Percentiles rank a stretch among this genome's conserved stretches.
These are phyloP conservation scores for Emergomyces pasteurianus DNA, from an alignment of 2,329 filamentous ascomycete genomes.

Conservation along the genomic window DNA sequence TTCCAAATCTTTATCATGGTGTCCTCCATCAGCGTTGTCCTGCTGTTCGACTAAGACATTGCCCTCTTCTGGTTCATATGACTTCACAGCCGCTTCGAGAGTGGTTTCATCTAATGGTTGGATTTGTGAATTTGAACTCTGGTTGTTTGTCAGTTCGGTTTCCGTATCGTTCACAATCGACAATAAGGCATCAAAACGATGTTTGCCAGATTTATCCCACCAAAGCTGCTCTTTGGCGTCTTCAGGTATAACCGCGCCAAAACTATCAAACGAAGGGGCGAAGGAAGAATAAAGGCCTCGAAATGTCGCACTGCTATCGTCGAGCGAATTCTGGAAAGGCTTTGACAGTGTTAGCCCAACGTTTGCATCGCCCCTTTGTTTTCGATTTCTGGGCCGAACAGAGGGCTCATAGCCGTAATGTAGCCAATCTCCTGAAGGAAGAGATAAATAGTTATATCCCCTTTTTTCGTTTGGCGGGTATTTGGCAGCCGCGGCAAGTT, in stretches of 20 bases:
- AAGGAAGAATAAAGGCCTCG: conserved; percentile 38
- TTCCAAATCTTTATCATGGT: conserved; percentile 30
- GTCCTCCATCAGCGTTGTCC: neutral
- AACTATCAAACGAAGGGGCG: conserved; percentile 36
- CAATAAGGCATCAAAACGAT: conserved; percentile 26
- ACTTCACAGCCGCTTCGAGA: conserved; percentile 32
- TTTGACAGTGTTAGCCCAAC: neutral
- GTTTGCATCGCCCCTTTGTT: neutral
- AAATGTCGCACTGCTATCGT: conserved; percentile 26
- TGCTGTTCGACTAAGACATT: conserved; percentile 18
- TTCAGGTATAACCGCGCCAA: conserved; percentile 30
- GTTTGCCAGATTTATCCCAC: conserved; percentile 33
- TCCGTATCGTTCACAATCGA: conserved; percentile 14
- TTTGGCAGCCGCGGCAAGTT: conserved; percentile 24
- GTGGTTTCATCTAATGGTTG: conserved; percentile 26
- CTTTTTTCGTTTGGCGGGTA: conserved; percentile 25
- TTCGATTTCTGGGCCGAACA: neutral
- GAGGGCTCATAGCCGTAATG: conserved; percentile 24
- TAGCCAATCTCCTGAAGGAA: conserved; percentile 33
- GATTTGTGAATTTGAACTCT: conserved; percentile 11
- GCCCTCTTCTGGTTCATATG: conserved; percentile 25
- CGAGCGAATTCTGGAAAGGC: neutral
- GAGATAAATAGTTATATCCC: conserved; percentile 29
- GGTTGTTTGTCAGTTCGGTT: neutral
- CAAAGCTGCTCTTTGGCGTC: conserved; percentile 33